These are phyloP conservation scores for Simmondsia chinensis DNA, from an alignment of 148 eudicot species.

Conservation along the genomic window DNA sequence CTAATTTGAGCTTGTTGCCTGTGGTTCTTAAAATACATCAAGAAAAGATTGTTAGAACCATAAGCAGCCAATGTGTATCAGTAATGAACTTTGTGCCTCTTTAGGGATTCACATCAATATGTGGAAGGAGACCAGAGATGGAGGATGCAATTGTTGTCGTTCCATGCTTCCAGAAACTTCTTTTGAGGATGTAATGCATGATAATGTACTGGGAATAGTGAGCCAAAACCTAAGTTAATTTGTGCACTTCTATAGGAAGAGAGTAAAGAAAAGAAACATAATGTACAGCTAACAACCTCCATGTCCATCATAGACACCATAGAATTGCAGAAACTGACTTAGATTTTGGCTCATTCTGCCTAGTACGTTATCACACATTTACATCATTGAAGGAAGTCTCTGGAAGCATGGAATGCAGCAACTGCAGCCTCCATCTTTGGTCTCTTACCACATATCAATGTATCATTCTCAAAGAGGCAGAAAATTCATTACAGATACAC, in stretches of 20 bases:
- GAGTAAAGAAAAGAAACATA: too few species aligned
- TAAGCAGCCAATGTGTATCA: conserved; percentile 17
- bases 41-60: conserved; percentile 26
- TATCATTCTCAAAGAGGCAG: conserved; percentile 48
- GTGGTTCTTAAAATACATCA: conserved; percentile 18
- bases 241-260: too few species aligned
- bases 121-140: conserved; percentile 49
- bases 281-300: conserved; percentile 67
- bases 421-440: conserved; percentile 54
- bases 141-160: conserved; percentile 39
- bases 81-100: conserved; percentile 28
- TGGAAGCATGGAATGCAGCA: conserved; percentile 28
- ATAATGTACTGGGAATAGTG: conserved; percentile 17
- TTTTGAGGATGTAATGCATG: conserved; percentile 27
- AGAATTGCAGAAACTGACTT: conserved; percentile 27
- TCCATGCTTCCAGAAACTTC: conserved; percentile 33
- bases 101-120: conserved; percentile 42
- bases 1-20: conserved; percentile 13
- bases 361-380: conserved; percentile 16
- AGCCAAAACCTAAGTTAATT: conserved; percentile 20
- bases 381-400: conserved; percentile 34
- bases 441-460: conserved; percentile 36
- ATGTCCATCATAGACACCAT: conserved; percentile 60
- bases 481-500: conserved; percentile 15
- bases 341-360: conserved; percentile 22